These are phyloP conservation scores for Tylopilus subfusipes DNA, from an alignment of 768 basidiomycete genomes.

Conservation along the genomic window DNA sequence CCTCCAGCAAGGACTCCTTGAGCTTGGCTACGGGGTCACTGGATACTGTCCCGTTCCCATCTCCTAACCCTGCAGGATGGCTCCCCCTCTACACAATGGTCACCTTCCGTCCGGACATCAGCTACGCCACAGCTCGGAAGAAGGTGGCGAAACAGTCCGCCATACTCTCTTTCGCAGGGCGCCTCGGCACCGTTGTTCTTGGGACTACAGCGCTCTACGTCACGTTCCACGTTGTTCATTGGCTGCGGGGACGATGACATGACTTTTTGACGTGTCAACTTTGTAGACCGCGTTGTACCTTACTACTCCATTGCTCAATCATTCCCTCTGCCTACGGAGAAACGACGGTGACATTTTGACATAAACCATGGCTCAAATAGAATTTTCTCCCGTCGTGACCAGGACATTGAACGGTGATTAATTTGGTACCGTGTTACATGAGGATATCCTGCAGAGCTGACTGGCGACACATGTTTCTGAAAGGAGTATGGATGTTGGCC, in stretches of 20 bases:
- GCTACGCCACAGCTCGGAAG: conserved; percentile 76
- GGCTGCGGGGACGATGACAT: conserved; percentile 22
- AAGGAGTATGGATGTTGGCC: conserved; percentile 16
- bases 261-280: conserved; percentile 22
- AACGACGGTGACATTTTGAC: conserved; percentile 14
- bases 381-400: conserved; percentile 17
- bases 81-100: conserved; percentile 96
- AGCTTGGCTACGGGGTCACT: conserved; percentile 44
- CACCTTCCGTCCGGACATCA: conserved; percentile 94
- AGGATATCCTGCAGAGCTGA: conserved; percentile 30
- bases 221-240: conserved; percentile 16
- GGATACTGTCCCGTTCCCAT: conserved; percentile 54
- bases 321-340: conserved; percentile 29
- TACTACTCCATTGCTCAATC: conserved; percentile 19
- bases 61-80: conserved; percentile 70
- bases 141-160: conserved; percentile 68
- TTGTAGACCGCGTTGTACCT: conserved; percentile 32
- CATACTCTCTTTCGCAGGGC: conserved; percentile 51
- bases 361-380: conserved; percentile 21
- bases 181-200: conserved; percentile 44
- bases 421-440: conserved; percentile 30
- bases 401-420: conserved; percentile 34
- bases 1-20: conserved; percentile 46
- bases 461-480: conserved; percentile 24
- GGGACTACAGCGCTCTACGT: conserved; percentile 42